phyloP scores from a whole-genome alignment of 371 early-diverging fungal species.

The Vittaforma corneae region DNA sequence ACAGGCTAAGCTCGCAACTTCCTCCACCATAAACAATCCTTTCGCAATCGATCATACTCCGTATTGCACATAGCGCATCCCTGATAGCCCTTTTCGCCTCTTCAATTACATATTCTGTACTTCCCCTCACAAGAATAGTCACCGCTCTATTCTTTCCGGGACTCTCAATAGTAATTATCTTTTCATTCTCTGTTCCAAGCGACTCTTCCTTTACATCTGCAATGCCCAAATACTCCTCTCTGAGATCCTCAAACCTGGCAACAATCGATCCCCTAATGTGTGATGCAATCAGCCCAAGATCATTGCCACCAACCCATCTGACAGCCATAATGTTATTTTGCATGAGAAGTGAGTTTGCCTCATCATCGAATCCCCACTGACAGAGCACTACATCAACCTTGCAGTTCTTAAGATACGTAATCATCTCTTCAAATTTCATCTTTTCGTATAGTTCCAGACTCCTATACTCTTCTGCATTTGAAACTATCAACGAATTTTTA shows the following conservation, averaged over 20 bases:
- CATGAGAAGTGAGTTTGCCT: conserved; percentile 94
- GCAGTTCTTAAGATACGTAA: conserved; percentile 79
- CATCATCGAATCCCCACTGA: conserved; percentile 99
- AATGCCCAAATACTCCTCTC: conserved; percentile 73
- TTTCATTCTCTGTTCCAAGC: conserved; percentile 92
- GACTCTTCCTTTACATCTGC: conserved; percentile 80
- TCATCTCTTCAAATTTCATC: conserved; percentile 88
- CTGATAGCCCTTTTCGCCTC: conserved; percentile 95
- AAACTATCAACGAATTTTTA: conserved; percentile 95
- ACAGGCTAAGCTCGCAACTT: conserved; percentile 85
- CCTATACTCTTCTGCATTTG: conserved; percentile 86
- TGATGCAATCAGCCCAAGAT: conserved; percentile 87
- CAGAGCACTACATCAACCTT: conserved; percentile 94
- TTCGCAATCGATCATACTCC: conserved; percentile 86
- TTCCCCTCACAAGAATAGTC: conserved; percentile 91
- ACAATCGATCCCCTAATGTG: conserved; percentile 96
- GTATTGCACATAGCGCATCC: conserved; percentile 96
- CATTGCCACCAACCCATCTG: conserved; percentile 99
- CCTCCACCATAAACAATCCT: conserved; percentile 98
- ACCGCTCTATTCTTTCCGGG: conserved; percentile 74
- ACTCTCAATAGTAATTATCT: conserved; percentile 85
- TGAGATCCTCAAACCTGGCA: conserved; percentile 91
- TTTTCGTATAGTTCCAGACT: conserved; percentile 84
- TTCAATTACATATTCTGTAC: conserved; percentile 94
- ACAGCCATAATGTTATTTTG: conserved; percentile 94